phyloP scores from a whole-genome alignment of 331 rosid species.

The Stylosanthes scabra region DNA sequence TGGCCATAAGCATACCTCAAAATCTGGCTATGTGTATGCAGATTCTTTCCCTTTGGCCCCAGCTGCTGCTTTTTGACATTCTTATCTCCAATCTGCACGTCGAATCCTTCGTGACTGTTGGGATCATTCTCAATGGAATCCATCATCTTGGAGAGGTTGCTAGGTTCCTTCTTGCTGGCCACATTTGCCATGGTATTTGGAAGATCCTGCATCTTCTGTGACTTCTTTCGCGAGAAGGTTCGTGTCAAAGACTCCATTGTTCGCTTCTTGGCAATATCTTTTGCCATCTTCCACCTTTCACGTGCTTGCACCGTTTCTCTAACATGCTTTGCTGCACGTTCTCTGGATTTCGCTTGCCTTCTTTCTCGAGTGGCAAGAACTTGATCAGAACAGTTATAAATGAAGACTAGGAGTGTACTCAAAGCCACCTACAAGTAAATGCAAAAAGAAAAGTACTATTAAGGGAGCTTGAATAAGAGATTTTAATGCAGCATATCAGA shows the following conservation, averaged over 20 bases:
- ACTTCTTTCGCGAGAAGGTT: conserved; percentile 57
- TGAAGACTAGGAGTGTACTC: conserved; percentile 54
- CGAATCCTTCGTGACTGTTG: conserved; percentile 54
- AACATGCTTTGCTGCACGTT: conserved; percentile 65
- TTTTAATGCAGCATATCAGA: neutral
- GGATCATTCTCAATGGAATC: conserved; percentile 51
- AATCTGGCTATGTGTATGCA: conserved; percentile 62
- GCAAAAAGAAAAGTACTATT: conserved; percentile 6
- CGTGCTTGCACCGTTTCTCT: conserved; percentile 71
- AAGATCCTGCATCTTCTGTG: conserved; percentile 43
- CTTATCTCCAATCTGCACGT: conserved; percentile 61
- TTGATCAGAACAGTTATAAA: conserved; percentile 63
- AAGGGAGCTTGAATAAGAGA: neutral
- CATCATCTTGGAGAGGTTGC: conserved; percentile 55
- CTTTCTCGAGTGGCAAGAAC: conserved; percentile 62
- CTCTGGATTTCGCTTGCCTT: conserved; percentile 63
- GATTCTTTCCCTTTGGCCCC: conserved; percentile 51
- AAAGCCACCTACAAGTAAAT: conserved; percentile 46
- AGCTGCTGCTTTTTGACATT: conserved; percentile 56
- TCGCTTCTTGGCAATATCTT: conserved; percentile 51
- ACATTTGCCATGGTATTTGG: conserved; percentile 44
- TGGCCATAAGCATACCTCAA: conserved; percentile 70
- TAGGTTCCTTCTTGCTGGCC: conserved; percentile 50
- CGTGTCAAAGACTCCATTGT: conserved; percentile 43
- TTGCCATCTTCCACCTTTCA: conserved; percentile 66